These are phyloP conservation scores for Venturia effusa DNA, from an alignment of 2,329 filamentous ascomycete genomes.

Conservation along the genomic window DNA sequence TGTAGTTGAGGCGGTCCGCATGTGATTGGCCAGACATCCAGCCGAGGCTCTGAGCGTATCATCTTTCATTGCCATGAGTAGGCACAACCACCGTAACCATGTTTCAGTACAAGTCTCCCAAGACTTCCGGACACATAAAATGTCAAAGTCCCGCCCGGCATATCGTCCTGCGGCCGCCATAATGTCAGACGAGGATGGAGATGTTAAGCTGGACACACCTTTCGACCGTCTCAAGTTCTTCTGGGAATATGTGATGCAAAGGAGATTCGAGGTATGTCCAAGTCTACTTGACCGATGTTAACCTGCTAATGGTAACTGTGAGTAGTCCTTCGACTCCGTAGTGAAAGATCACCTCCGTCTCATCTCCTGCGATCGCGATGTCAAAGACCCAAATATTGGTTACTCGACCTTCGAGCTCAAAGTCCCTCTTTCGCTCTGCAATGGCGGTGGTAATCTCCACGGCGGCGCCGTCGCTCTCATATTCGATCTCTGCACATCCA, in stretches of 20 bases:
- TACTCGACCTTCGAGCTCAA: conserved; percentile 33
- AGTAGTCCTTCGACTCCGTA: conserved; percentile 19
- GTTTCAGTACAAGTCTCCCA: background rate
- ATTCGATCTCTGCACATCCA: conserved; percentile 43
- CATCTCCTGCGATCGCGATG: conserved; percentile 22
- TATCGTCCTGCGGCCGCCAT: background rate
- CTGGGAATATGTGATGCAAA: conserved; percentile 3
- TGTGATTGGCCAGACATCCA: background rate
- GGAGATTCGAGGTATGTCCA: background rate
- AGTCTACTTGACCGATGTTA: background rate
- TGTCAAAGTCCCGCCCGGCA: background rate
- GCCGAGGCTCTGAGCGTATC: background rate
- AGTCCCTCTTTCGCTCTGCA: conserved; percentile 35
- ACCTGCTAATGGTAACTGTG: background rate
- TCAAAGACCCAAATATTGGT: conserved; percentile 24
- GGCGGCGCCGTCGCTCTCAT: conserved; percentile 44
- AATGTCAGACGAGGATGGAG: background rate
- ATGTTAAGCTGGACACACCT: background rate
- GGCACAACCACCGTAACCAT: background rate
- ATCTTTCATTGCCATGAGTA: background rate
- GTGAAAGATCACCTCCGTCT: conserved; percentile 23
- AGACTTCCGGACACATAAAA: background rate
- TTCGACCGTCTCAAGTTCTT: conserved; percentile 3
- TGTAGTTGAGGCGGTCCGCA: background rate
- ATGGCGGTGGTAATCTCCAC: conserved; percentile 39